phyloP scores from a whole-genome alignment of 306 rosid genomes.

The Cicer cuneatum region DNA sequence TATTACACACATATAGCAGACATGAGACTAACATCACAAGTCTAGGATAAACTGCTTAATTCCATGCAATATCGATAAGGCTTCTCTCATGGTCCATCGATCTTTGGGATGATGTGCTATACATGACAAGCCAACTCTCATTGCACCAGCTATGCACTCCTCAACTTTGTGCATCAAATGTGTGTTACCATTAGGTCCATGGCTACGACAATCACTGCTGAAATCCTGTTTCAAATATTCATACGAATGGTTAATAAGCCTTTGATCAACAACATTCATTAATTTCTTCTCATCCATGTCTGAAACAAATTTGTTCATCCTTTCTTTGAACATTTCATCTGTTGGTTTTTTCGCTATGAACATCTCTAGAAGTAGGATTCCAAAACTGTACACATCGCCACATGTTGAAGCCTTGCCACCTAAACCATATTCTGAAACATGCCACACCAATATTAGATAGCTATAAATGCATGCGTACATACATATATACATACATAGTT shows the following conservation, averaged over 20 bases:
- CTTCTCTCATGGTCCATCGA: constrained; percentile 47
- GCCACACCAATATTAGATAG: constrained; percentile 11
- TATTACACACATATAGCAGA: not conserved
- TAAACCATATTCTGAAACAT: constrained; percentile 53
- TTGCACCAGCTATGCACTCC: constrained; percentile 32
- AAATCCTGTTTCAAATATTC: constrained; percentile 23
- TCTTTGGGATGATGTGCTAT: constrained; percentile 44
- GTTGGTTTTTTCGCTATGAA: constrained; percentile 49
- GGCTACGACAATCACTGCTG: not conserved
- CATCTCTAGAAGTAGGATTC: constrained; percentile 53
- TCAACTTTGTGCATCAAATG: constrained; percentile 13
- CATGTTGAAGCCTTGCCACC: constrained; percentile 50
- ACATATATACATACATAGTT: not conserved
- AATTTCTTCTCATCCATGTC: constrained; percentile 39
- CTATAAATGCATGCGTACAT: not conserved
- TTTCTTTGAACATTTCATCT: constrained; percentile 53
- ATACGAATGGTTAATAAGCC: constrained; percentile 34
- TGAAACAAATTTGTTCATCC: constrained; percentile 38
- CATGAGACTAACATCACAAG: not conserved
- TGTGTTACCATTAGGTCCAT: not conserved
- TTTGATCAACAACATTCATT: constrained; percentile 33
- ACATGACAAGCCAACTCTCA: constrained; percentile 49
- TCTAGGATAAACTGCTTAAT: constrained; percentile 24
- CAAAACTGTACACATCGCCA: constrained; percentile 57
- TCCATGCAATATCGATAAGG: constrained; percentile 38